Conservation (phyloP, 1,139 yeast genomes). For the Saccharomyces hybrid region DNA sequence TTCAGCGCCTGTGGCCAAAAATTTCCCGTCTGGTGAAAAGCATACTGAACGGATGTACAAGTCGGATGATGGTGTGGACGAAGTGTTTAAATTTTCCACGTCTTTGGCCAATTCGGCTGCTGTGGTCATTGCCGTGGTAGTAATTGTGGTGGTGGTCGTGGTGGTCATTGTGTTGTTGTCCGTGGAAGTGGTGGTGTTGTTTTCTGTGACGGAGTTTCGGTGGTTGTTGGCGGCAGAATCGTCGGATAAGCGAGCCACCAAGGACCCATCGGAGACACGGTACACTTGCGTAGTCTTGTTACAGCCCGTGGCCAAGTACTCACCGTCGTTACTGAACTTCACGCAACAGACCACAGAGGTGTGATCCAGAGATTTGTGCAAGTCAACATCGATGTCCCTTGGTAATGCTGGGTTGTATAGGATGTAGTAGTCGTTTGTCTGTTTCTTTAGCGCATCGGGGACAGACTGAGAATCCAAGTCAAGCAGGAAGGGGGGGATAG, state of each 20-base stretch:
- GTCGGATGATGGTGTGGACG: slow-evolving; percentile 42
- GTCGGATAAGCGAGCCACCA: slow-evolving; percentile 80
- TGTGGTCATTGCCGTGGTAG: neutral
- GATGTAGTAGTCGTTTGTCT: slow-evolving; percentile 83
- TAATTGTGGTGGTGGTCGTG: neutral
- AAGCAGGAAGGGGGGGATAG: slow-evolving; percentile 72
- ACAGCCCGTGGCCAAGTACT: slow-evolving; percentile 93
- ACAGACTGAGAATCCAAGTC: slow-evolving; percentile 78
- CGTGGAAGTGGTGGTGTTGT: neutral
- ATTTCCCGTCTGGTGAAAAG: slow-evolving; percentile 94
- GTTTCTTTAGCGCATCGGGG: slow-evolving; percentile 72
- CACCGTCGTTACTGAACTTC: slow-evolving; percentile 86
- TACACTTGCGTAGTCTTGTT: slow-evolving; percentile 93
- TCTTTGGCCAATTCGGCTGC: neutral
- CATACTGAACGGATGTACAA: slow-evolving; percentile 92
- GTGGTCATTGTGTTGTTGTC: neutral
- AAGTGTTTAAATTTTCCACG: slow-evolving; percentile 1
- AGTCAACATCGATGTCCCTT: slow-evolving; percentile 69
- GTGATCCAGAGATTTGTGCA: slow-evolving; percentile 86
- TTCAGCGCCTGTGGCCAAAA: slow-evolving; percentile 96
- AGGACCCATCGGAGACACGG: slow-evolving; percentile 86
- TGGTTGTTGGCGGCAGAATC: slow-evolving; percentile 42
- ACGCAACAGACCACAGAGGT: slow-evolving; percentile 96
- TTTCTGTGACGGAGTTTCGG: neutral
- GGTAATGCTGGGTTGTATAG: slow-evolving; percentile 86